Evolutionary conservation across 2,329 filamentous ascomycete species (phyloP), one percentile per base, ranked within the genome.

Genomic region (Fusarium sp.): DNA sequence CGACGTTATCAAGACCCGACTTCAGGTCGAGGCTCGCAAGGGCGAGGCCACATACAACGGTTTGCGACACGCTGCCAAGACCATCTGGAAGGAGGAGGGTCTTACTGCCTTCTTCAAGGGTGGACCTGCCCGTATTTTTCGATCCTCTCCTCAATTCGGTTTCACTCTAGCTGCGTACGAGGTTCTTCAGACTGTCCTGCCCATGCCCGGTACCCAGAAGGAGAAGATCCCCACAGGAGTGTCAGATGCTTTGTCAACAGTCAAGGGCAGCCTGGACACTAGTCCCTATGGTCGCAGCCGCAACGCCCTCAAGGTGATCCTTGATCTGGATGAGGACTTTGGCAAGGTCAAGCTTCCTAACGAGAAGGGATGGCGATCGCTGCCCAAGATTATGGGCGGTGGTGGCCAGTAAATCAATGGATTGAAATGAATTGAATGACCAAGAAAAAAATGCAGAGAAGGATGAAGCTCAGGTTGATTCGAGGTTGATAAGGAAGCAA

Each of bases 51-150:
- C 86, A 49, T 99, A 99, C 85, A 96, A 88, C 41, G 92, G 92
- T 46, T 86, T 99, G 47, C 89, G 93, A 57, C 93, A 99, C 81
- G 92, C 91, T 55, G 96, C 96, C 37, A 82, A 82, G 74, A 97
- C 93, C 15, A 92, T 99, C 74, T 91, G 86, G 83, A 89, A 90
- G 79, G 92, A 98, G 79, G 96, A 99, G 81, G 96, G 96, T 12
- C 95, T 97, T 87, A 89, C 87, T 68, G 96, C 96, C 28, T 99
- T 99, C 86, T 99, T 98, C 90, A 98, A 98, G 85, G 96, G 96
- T 72, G 96, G 96, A 2, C 94, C 95, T 2, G 96, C 96, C 10
- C 93, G 96, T 84, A 97, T 99, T 76, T 82, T 98, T 78, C 91
- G 96, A 76, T 97, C 94, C 1, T 97, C 94, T 13, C 96, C 96